Evolutionary conservation across 208 protist species (phyloP).

Genomic region (Leishmania amazonensis): DNA sequence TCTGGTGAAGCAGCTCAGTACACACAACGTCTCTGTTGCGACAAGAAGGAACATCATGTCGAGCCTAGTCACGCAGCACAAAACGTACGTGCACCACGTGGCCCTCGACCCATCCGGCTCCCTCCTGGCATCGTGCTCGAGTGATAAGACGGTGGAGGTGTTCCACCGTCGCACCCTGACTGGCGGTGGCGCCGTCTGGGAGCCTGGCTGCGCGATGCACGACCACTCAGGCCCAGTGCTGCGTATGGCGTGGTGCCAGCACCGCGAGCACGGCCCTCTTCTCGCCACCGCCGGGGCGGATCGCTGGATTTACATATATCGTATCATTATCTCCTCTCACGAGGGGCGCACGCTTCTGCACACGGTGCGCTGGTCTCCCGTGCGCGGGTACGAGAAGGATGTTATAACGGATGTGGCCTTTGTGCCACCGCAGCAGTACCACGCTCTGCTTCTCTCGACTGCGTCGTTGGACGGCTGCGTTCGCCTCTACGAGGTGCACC

Average conservation of each 20-base stretch:
- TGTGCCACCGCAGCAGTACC: constrained; percentile 78
- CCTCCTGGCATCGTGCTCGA: constrained; percentile 85
- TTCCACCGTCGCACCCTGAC: constrained; percentile 54
- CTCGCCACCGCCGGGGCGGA: constrained; percentile 84
- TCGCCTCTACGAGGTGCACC: constrained; percentile 85
- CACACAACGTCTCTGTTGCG: neutral
- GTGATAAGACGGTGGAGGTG: constrained; percentile 85
- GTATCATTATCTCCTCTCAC: constrained; percentile 66
- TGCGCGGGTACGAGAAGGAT: constrained; percentile 87
- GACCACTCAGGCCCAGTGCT: constrained; percentile 84
- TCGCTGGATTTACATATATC: constrained; percentile 87
- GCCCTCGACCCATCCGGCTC: constrained; percentile 75
- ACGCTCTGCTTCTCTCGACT: constrained; percentile 81
- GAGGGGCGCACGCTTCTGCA: constrained; percentile 50
- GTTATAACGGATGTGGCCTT: constrained; percentile 90
- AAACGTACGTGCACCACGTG: constrained; percentile 85
- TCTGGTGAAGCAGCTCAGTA: neutral
- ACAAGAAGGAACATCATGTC: constrained; percentile 29
- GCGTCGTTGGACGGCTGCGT: constrained; percentile 87
- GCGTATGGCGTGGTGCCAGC: constrained; percentile 84
- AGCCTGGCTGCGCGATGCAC: constrained; percentile 59
- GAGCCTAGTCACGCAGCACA: constrained; percentile 61
- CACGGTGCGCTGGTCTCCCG: constrained; percentile 56
- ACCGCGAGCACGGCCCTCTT: constrained; percentile 81
- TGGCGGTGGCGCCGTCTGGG: constrained; percentile 43